Percentiles rank a stretch among this genome's conserved stretches.
phyloP scores from a whole-genome alignment of 73 alveolate species.

The Strombidium stylifer region DNA sequence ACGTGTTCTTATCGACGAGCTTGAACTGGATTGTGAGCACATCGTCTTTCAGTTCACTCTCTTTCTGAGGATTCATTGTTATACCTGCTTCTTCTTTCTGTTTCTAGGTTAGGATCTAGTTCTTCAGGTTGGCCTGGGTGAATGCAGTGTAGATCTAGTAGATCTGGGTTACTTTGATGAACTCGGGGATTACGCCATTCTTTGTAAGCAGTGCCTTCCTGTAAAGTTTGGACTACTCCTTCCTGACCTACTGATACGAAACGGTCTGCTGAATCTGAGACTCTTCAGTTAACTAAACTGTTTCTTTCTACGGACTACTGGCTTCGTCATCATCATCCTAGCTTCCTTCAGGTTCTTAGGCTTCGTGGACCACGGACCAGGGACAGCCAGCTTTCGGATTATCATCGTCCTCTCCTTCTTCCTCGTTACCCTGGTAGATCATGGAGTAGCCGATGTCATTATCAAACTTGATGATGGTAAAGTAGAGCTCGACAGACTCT shows the following conservation, averaged over 20 bases:
- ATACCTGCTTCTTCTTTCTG: neutral
- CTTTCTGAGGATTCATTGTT: neutral
- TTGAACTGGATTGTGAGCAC: constrained; percentile 14
- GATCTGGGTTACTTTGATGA: neutral
- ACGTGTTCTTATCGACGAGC: constrained; percentile 5
- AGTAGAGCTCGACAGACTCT: constrained; percentile 2
- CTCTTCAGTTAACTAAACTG: too few species aligned
- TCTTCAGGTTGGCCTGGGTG: constrained; percentile 29
- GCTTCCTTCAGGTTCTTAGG: too few species aligned
- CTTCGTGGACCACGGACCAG: too few species aligned
- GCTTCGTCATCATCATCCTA: too few species aligned
- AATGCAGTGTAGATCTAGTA: constrained; percentile 18
- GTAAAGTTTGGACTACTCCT: too few species aligned
- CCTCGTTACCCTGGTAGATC: constrained; percentile 21
- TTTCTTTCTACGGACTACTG: too few species aligned
- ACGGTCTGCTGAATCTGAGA: too few species aligned
- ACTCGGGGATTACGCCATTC: constrained; percentile 13
- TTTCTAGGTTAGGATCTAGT: constrained; percentile 14
- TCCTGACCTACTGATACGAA: too few species aligned
- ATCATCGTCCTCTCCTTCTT: constrained; percentile 23
- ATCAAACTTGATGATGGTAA: constrained; percentile 25
- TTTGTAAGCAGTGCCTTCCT: too few species aligned
- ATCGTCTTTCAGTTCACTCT: constrained; percentile 23
- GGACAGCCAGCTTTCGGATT: too few species aligned
- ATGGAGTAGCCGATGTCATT: constrained; percentile 18